A percentile compares a stretch with the other conserved stretches of the same genome.
Evolutionary conservation across 306 rosid species (phyloP).

Genomic region (Dicorynia guianensis): DNA sequence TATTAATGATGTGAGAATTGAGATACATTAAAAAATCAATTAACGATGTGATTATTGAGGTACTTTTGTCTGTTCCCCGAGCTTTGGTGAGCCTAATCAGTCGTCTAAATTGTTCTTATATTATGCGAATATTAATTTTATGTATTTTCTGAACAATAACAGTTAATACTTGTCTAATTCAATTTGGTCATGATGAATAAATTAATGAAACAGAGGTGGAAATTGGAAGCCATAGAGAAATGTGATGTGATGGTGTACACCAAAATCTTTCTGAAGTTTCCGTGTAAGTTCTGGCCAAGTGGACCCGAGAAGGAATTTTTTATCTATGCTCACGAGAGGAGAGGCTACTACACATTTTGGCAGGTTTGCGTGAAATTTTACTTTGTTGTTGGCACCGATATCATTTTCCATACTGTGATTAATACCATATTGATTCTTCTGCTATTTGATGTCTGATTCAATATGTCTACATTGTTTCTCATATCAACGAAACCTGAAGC

Average conservation of each 20-base stretch:
- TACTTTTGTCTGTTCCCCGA: constrained; percentile 36
- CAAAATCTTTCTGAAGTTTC: constrained; percentile 95
- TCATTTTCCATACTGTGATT: constrained; percentile 35
- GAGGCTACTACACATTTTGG: constrained; percentile 99
- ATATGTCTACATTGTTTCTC: constrained; percentile 28
- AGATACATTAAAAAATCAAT: constrained; percentile 41
- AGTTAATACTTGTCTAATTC: constrained; percentile 28
- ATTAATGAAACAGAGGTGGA: constrained; percentile 81
- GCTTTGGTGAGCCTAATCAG: constrained; percentile 34
- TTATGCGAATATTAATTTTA: constrained; percentile 25
- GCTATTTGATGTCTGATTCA: neutral
- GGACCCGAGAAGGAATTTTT: constrained; percentile 95
- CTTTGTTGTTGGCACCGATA: constrained; percentile 33
- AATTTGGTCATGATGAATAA: constrained; percentile 35
- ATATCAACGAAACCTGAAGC: neutral
- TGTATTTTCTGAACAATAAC: constrained; percentile 4
- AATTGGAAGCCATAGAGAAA: constrained; percentile 81
- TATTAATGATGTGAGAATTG: constrained; percentile 30
- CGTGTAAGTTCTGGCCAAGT: constrained; percentile 88
- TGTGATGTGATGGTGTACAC: constrained; percentile 95
- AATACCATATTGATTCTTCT: constrained; percentile 1
- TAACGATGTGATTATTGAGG: constrained; percentile 32
- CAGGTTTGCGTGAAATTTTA: constrained; percentile 65
- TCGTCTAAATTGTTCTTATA: constrained; percentile 37
- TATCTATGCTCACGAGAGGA: constrained; percentile 91